Evolutionary conservation across 805 yeast species (phyloP), one percentile per base, ranked within the genome.

Genomic region (Yarrowia phangngaensis): DNA sequence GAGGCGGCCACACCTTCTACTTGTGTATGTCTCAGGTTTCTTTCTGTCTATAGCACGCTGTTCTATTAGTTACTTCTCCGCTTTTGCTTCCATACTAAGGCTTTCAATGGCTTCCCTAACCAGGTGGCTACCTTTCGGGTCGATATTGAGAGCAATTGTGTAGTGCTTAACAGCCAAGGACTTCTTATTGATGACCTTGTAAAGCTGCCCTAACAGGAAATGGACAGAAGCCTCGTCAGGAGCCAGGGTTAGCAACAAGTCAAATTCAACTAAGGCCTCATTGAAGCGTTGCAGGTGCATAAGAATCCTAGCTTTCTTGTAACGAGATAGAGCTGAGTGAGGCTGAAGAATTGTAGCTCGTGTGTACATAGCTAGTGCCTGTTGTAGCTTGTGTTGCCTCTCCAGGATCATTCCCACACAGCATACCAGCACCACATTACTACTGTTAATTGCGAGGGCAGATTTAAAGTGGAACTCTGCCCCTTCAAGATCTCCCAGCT

Each of bases 211-310:
- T 35, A 92, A 69, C 31, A 89, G 67, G 64, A 84, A 87, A 64
- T 90, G 97, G 20, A 90, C 95, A 47, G 86, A 80, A 0, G 96
- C 95, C 62, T 90, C 97, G 63, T 90, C 95, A 0, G 98, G 97
- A 0, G 95, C 95, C 49, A 86, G 66, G 20, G 77, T 75, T 54
- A 76, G 78, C 48, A 92, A 73, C 36, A 73, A 71, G 59, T 84
- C 88, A 60, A 92, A 84, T 60, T 80, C 84, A 28, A 71, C 73
- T 51, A 88, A 67, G 0, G 97, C 94, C 45, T 74, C 78, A 19
- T 76, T 76, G 60, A 78, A 87, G 52, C 78, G 75, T 52, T 81
- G 83, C 74, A 85, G 70, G 3, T 82, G 68, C 54, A 84, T 80
- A 40, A 88, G 68, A 14, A 84, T 68, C 58, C 90, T 92, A 0